Base-by-base conservation (phyloP, 257 asterid genomes). In the Ajuga chamaepitys region DNA sequence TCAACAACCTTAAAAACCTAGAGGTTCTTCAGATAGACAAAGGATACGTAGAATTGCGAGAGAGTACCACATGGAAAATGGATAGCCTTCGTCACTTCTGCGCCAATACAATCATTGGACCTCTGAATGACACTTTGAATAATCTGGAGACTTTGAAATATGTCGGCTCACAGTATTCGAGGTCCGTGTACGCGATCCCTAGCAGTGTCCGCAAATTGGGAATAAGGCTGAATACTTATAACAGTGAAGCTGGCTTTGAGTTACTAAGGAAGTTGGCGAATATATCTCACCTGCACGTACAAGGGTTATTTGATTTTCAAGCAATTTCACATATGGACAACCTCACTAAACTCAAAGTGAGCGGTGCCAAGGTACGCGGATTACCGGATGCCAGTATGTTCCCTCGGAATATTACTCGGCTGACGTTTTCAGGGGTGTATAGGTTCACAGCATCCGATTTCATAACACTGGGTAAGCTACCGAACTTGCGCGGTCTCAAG, bases 141-240 rank as follows among this genome's bases (percentile, higher is more conserved):
- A 42, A 75, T 50, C 76, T 75, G n/a, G n/a, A 53, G 13, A 58
- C 73, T 4, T 51, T 75, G 44, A 50, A 58, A n/a, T 62, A 46
- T 46, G 64, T 75, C 32, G 9, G 34, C 1, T 17, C 18, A 4
- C 53, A 41, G 46, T 26, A 13, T 18, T 37, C 7, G n/a, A 7
- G 35, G 22, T 4, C 55, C 32, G 3, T 14, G 22, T 45, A 26
- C 26, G n/a, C n/a, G n/a, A 55, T 65, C 52, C 12, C 53, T 1
- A 65, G n/a, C n/a, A n/a, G 71, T 22, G 28, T 65, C 1, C 34
- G 4, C 12, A 66, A 53, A 38, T 10, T 66, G 45, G 71, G 54
- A 28, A 38, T 66, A 14, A 26, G 25, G 22, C 4, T 51, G 3
- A 9, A 66, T 4, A 5, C 5, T 0, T 51, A 1, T 4, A 66